Conservation (phyloP, 2,329 filamentous ascomycete species). For the Aphanoascus verrucosus region DNA sequence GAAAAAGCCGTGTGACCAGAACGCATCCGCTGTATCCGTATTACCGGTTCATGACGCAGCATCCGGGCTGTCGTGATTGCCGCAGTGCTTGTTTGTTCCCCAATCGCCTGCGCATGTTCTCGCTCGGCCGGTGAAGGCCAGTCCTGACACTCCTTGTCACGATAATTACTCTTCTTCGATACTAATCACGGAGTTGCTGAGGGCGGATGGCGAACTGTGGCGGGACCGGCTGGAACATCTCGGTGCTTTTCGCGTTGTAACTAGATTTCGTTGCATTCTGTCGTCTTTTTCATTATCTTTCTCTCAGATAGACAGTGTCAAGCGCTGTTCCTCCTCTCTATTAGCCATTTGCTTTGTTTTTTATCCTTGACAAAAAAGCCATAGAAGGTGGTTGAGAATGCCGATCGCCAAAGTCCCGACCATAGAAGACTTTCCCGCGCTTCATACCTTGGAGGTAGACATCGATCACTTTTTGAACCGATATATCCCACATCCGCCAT, state of each 20-base stretch:
- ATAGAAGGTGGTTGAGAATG: conserved; percentile 1
- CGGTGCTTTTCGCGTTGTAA: background rate
- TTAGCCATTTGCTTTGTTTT: background rate
- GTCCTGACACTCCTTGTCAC: too few relatives aligned
- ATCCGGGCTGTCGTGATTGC: background rate
- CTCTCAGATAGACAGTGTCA: background rate
- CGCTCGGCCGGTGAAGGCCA: too few relatives aligned
- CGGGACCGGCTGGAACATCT: background rate
- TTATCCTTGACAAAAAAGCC: background rate
- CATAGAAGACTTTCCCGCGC: conserved; percentile 8
- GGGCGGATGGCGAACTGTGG: background rate
- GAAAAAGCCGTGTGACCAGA: background rate
- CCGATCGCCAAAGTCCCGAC: conserved; percentile 5
- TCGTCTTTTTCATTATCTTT: background rate
- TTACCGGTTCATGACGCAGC: background rate
- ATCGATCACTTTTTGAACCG: conserved; percentile 68
- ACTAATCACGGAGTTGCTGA: background rate
- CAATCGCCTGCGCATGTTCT: background rate
- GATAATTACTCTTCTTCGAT: background rate
- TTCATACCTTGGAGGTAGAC: conserved; percentile 47
- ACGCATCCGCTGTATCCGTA: background rate
- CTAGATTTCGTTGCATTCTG: background rate
- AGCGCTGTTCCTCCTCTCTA: background rate
- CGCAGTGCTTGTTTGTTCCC: background rate
- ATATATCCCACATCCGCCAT: conserved; percentile 54